A percentile compares a stretch with the other conserved stretches of the same genome.
These are phyloP conservation scores for Solanum chilense DNA, from an alignment of 257 asterid genomes.

Conservation along the genomic window DNA sequence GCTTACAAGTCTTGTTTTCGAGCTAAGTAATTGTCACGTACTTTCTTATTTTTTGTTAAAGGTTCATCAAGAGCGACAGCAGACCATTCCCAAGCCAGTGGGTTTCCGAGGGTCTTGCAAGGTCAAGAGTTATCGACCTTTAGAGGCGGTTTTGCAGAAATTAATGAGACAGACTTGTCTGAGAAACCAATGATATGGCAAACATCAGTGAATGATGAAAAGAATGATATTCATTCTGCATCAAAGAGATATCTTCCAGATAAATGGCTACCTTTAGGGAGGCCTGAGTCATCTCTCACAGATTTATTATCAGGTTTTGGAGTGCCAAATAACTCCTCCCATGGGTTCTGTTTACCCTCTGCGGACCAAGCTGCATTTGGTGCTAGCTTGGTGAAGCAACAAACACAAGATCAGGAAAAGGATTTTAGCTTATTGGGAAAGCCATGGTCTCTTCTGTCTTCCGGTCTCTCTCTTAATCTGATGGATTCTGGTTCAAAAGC, in stretches of 20 bases:
- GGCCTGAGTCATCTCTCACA: constrained; percentile 60
- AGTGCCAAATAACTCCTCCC: constrained; percentile 31
- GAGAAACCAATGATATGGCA: constrained; percentile 53
- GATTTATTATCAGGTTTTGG: constrained; percentile 84
- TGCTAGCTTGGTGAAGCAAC: constrained; percentile 17
- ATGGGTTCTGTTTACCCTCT: constrained; percentile 30
- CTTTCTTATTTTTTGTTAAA: constrained; percentile 5
- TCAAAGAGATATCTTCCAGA: constrained; percentile 45
- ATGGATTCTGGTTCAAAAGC: constrained; percentile 47
- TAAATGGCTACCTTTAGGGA: constrained; percentile 54
- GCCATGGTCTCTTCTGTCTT: constrained; percentile 42
- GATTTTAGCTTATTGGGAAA: constrained; percentile 38
- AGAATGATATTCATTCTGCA: constrained; percentile 28
- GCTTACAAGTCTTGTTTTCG: background rate
- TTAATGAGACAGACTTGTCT: constrained; percentile 51
- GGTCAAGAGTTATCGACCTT: constrained; percentile 86
- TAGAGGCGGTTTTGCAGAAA: constrained; percentile 58
- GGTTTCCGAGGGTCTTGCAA: constrained; percentile 83
- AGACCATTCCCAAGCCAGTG: constrained; percentile 67
- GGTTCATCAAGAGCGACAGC: constrained; percentile 54
- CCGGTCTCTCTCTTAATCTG: constrained; percentile 57
- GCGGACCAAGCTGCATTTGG: constrained; percentile 28
- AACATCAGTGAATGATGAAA: constrained; percentile 51
- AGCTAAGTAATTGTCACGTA: background rate
- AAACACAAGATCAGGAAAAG: constrained; percentile 47